Evolutionary conservation across 164 flowering plant genomes (phyloP).

Genomic region (Sextonia rubra): DNA sequence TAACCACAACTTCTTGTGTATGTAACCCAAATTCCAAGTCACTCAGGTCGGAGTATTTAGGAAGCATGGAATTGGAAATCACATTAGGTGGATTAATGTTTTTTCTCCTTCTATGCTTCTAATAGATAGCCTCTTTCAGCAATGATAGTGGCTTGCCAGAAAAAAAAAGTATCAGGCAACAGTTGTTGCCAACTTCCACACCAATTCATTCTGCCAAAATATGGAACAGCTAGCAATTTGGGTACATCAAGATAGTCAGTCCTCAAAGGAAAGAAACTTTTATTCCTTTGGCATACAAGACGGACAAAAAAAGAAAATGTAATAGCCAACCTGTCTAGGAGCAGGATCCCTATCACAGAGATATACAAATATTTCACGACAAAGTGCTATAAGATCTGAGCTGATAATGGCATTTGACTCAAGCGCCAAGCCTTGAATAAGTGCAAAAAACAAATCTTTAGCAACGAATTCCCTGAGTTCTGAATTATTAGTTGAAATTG

Average conservation of each 20-base stretch:
- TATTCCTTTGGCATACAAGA: neutral
- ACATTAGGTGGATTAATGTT: neutral
- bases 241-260: neutral
- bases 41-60: neutral
- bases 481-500: slow-evolving; percentile 51
- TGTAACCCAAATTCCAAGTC: neutral
- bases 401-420: slow-evolving; percentile 81
- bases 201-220: neutral
- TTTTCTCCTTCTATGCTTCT: too few species aligned
- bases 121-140: neutral
- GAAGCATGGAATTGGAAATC: neutral
- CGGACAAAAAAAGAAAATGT: neutral
- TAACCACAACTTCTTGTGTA: neutral
- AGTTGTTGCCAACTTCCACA: neutral
- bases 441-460: slow-evolving; percentile 71
- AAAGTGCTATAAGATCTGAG: slow-evolving; percentile 74
- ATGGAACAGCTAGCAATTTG: neutral
- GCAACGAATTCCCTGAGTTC: slow-evolving; percentile 77
- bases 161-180: neutral
- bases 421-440: slow-evolving; percentile 70
- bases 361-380: slow-evolving; percentile 79
- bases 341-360: slow-evolving; percentile 74
- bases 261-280: neutral
- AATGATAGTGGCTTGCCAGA: neutral
- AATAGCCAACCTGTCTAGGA: slow-evolving; percentile 69